These are phyloP conservation scores for Oryza nivara DNA, from an alignment of 176 grass and related monocot species.

Conservation along the genomic window DNA sequence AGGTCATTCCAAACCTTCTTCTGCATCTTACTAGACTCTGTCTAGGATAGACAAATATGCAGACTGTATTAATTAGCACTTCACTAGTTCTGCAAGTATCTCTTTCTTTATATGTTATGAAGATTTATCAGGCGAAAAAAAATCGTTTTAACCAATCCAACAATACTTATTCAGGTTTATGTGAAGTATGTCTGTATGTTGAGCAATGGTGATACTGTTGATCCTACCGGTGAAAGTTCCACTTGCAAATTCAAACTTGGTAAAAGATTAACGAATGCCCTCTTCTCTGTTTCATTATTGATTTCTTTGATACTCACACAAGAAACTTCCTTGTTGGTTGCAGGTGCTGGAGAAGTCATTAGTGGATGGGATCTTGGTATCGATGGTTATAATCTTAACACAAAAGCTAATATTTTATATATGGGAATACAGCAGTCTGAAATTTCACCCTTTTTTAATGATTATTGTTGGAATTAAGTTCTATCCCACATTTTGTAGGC, in stretches of 20 bases:
- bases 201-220: neutral
- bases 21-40: too few relatives aligned
- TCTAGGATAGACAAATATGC: too few relatives aligned
- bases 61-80: neutral
- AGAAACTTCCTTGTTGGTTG: neutral
- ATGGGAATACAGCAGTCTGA: too few relatives aligned
- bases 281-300: neutral
- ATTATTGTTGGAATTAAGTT: neutral
- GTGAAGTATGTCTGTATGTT: neutral
- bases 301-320: neutral
- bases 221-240: neutral
- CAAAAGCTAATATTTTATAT: neutral
- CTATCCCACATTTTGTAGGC: neutral
- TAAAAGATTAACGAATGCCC: neutral
- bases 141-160: neutral
- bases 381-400: neutral
- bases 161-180: neutral
- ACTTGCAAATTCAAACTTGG: neutral
- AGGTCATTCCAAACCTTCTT: neutral
- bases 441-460: neutral
- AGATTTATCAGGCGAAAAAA: neutral
- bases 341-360: constrained; percentile 14
- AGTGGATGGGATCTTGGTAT: neutral
- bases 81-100: neutral
- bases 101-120: neutral